Evolutionary conservation across 2,329 filamentous ascomycete species (phyloP), one percentile per base, ranked within the genome.

Genomic region (Sarocladium oryzae): DNA sequence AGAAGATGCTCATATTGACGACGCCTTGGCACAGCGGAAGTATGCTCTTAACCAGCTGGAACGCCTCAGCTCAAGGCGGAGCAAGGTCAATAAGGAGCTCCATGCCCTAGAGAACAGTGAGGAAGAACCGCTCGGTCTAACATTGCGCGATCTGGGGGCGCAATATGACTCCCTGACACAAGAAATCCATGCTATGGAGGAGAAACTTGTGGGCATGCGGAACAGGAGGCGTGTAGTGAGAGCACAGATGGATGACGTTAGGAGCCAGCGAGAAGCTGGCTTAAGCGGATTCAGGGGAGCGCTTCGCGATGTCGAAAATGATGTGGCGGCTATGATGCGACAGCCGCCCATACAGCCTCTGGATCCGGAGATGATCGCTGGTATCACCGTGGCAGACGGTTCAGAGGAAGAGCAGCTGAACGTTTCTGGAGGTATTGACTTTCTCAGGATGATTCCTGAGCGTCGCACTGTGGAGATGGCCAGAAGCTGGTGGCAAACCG

Each of bases 401-500:
- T 15, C 33, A 3, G 32, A 49, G 5, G 46, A 49, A 15, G 21
- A 49, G n/a, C 32, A 32, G 15, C 6, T 37, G 21, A 28, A 37
- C 15, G 21, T 20, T 8, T 60, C 68, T 0, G 69, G 66, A 1
- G 77, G 77, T 0, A 53, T 66, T 3, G 78, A 80, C 32, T 88
- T 88, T 51, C 62, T 84, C 32, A 70, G 73, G 2, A 69, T 89
- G 7, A 78, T 81, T 1, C 76, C 81, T 0, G 80, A 85, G 57
- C 75, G 85, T 16, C 74, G 86, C 43, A 90, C 86, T 0, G 63
- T 84, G 1, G 79, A 80, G 13, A 84, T 90, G 82, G 86, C 86
- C 0, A 79, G 74, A 53, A 76, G 83, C 13, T 87, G 86, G 75
- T 90, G 85, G 82, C 74, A 79, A 51, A 75, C 77, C 5, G 85